Conservation (phyloP, 2,329 filamentous ascomycete species). For the Xylaria sp. region DNA sequence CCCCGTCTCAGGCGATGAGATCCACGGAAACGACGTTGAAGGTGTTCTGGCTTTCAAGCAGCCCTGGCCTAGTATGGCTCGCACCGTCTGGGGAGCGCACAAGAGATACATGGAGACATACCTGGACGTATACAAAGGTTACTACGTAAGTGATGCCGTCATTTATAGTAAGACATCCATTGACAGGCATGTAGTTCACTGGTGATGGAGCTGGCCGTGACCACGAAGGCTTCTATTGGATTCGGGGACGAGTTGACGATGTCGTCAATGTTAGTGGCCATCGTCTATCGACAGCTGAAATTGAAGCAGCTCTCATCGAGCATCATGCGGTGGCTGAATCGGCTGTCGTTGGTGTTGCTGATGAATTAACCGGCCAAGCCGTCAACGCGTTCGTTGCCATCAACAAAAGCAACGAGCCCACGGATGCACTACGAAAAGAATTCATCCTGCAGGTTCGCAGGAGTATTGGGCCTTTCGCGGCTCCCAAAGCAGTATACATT, state of each 20-base stretch:
- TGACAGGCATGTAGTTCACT: constrained; percentile 70
- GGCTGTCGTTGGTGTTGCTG: constrained; percentile 90
- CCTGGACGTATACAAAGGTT: constrained; percentile 95
- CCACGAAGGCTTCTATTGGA: constrained; percentile 99
- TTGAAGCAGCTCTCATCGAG: constrained; percentile 95
- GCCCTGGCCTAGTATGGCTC: constrained; percentile 97
- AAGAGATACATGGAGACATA: constrained; percentile 99
- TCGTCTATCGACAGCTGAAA: constrained; percentile 95
- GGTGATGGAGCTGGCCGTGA: constrained; percentile 95
- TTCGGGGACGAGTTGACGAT: constrained; percentile 96
- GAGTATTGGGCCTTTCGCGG: constrained; percentile 96
- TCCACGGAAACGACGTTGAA: constrained; percentile 95
- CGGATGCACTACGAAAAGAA: constrained; percentile 88
- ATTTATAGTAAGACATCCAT: constrained; percentile 13
- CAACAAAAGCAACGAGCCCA: constrained; percentile 82
- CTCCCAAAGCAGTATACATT: constrained; percentile 91
- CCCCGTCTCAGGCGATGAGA: constrained; percentile 91
- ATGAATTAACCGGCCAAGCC: constrained; percentile 95
- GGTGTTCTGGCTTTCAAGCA: constrained; percentile 98
- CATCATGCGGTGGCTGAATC: constrained; percentile 91
- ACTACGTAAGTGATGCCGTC: constrained; percentile 77
- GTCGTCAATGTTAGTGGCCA: constrained; percentile 98
- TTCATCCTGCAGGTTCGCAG: constrained; percentile 94
- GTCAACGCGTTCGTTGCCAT: constrained; percentile 96
- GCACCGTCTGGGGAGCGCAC: constrained; percentile 97